These are phyloP conservation scores for Aureobasidium sp. DNA, from an alignment of 2,329 filamentous ascomycete genomes.

Conservation along the genomic window DNA sequence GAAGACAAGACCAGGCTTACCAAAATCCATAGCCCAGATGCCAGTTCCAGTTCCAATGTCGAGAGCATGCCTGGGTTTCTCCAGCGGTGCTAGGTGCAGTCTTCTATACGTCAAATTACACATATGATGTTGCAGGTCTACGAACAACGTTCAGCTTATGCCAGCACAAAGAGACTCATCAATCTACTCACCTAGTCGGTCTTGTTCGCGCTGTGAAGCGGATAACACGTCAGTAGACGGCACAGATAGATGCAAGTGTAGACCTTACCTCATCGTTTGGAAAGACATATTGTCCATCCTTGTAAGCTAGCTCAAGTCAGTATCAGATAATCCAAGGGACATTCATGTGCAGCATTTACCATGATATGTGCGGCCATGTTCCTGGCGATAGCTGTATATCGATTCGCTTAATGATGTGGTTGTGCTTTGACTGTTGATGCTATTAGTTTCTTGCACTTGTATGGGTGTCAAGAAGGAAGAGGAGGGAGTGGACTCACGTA, in stretches of 20 bases:
- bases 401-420: slow-evolving; percentile 29
- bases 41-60: slow-evolving; percentile 47
- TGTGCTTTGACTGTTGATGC: slow-evolving; percentile 23
- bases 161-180: no score
- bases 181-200: slow-evolving; percentile 23
- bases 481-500: slow-evolving; percentile 15
- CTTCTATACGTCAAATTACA: slow-evolving; percentile 42
- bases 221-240: background rate
- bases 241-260: background rate
- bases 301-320: slow-evolving; percentile 24
- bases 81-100: slow-evolving; percentile 39
- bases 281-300: slow-evolving; percentile 34
- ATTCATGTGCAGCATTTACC: slow-evolving; percentile 17
- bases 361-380: slow-evolving; percentile 32
- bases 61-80: slow-evolving; percentile 35
- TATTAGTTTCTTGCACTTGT: slow-evolving; percentile 5
- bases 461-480: background rate
- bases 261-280: slow-evolving; percentile 31
- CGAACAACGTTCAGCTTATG: background rate
- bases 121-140: slow-evolving; percentile 34
- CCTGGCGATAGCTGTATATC: slow-evolving; percentile 30
- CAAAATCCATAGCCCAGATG: slow-evolving; percentile 51
- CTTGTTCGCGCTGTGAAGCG: slow-evolving; percentile 26
- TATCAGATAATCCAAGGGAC: background rate
- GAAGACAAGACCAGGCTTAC: slow-evolving; percentile 19